These are phyloP conservation scores for Athelia sp. DNA, from an alignment of 1,284 basidiomycete genomes.

Conservation along the genomic window DNA sequence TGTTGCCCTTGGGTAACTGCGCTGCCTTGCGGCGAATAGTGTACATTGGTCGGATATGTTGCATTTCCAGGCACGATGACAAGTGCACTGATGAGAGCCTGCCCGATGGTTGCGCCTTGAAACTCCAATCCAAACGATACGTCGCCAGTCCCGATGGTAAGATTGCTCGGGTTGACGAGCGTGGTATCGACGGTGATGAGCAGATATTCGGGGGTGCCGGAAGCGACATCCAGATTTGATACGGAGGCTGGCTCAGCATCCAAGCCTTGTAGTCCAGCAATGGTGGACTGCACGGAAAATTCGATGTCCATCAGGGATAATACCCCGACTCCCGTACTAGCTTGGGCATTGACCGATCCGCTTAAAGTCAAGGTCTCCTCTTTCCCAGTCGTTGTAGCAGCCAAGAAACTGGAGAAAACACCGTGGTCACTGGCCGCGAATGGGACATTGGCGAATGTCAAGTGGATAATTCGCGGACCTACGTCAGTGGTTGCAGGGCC, in stretches of 20 bases:
- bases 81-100: constrained; percentile 50
- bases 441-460: constrained; percentile 59
- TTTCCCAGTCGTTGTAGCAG: constrained; percentile 53
- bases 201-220: constrained; percentile 65
- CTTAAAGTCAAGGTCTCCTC: constrained; percentile 52
- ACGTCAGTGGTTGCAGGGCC: constrained; percentile 62
- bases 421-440: constrained; percentile 49
- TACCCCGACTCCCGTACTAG: constrained; percentile 71
- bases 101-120: constrained; percentile 51
- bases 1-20: constrained; percentile 50
- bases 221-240: constrained; percentile 62
- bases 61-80: constrained; percentile 51
- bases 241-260: constrained; percentile 56
- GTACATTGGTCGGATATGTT: constrained; percentile 57
- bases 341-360: constrained; percentile 56
- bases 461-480: constrained; percentile 53
- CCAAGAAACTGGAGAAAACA: constrained; percentile 61
- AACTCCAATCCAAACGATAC: constrained; percentile 61
- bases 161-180: constrained; percentile 63
- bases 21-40: constrained; percentile 58
- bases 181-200: constrained; percentile 62
- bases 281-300: constrained; percentile 59
- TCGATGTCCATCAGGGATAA: constrained; percentile 55
- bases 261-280: constrained; percentile 68
- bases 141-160: constrained; percentile 70